Conservation (phyloP, 352 stramenopile genomes). For the Stramenopiles sp. region DNA sequence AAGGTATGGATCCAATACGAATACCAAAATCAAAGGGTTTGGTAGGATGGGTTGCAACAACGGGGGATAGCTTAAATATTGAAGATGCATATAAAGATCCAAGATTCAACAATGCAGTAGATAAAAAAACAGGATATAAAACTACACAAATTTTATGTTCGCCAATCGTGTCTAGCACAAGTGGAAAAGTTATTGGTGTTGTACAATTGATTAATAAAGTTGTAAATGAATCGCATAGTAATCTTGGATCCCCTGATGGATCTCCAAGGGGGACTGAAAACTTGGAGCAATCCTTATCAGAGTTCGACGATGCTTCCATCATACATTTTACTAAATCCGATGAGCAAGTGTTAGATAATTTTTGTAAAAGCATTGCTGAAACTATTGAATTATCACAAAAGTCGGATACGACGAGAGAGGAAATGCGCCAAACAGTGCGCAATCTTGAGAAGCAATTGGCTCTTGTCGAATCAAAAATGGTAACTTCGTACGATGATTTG, state of each 20-base stretch:
- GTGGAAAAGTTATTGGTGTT: constrained; percentile 47
- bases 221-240: neutral
- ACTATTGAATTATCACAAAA: neutral
- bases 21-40: constrained; percentile 62
- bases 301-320: neutral
- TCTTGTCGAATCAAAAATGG: neutral
- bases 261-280: neutral
- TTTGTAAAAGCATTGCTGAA: neutral
- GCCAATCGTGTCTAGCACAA: constrained; percentile 43
- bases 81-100: constrained; percentile 66
- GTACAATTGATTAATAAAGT: constrained; percentile 52
- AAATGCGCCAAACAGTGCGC: neutral
- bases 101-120: constrained; percentile 70
- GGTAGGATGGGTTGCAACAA: constrained; percentile 55
- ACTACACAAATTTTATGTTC: constrained; percentile 70
- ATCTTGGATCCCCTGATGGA: neutral
- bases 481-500: neutral
- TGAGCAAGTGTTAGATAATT: neutral
- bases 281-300: neutral
- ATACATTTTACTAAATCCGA: neutral
- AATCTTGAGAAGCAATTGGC: neutral
- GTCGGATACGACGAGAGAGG: neutral
- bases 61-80: constrained; percentile 58
- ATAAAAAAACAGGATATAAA: constrained; percentile 63
- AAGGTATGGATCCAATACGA: constrained; percentile 26